Evolutionary conservation across 164 flowering plant species (phyloP).

Genomic region (Vitis amurensis): DNA sequence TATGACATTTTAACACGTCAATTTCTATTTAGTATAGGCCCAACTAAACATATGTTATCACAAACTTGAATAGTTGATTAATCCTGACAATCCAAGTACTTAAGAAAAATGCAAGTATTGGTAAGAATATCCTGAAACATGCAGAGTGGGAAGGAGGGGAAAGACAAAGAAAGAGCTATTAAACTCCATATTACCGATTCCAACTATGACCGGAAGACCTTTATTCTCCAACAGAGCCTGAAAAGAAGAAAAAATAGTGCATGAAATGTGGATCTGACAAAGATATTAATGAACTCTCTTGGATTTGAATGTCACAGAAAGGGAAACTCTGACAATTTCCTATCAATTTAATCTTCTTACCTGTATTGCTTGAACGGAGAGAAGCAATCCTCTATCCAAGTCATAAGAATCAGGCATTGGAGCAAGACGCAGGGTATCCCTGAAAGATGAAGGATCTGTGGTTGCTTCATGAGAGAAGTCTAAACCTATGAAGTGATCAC

Average conservation of each 20-base stretch:
- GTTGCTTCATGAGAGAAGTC: slow-evolving; percentile 74
- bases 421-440: slow-evolving; percentile 77
- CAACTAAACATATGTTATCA: no score
- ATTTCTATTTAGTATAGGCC: no score
- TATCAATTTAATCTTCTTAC: slow-evolving; percentile 30
- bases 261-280: slow-evolving; percentile 4
- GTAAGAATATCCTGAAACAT: no score
- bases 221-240: slow-evolving; percentile 96
- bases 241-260: slow-evolving; percentile 22
- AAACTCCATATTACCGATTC: slow-evolving; percentile 68
- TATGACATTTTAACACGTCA: no score
- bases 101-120: neutral
- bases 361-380: slow-evolving; percentile 97
- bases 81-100: neutral
- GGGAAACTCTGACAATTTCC: slow-evolving; percentile 1
- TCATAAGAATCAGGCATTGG: slow-evolving; percentile 98
- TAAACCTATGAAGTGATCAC: slow-evolving; percentile 17
- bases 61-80: no score
- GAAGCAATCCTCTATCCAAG: slow-evolving; percentile 92
- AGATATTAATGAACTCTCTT: neutral
- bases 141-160: no score
- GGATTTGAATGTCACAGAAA: slow-evolving; percentile 1
- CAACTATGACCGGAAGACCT: slow-evolving; percentile 93
- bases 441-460: slow-evolving; percentile 89
- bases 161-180: slow-evolving; percentile 7